Evolutionary conservation across 2,329 filamentous ascomycete species (phyloP), one percentile per base, ranked within the genome.

Genomic region (Botrytis tulipae): DNA sequence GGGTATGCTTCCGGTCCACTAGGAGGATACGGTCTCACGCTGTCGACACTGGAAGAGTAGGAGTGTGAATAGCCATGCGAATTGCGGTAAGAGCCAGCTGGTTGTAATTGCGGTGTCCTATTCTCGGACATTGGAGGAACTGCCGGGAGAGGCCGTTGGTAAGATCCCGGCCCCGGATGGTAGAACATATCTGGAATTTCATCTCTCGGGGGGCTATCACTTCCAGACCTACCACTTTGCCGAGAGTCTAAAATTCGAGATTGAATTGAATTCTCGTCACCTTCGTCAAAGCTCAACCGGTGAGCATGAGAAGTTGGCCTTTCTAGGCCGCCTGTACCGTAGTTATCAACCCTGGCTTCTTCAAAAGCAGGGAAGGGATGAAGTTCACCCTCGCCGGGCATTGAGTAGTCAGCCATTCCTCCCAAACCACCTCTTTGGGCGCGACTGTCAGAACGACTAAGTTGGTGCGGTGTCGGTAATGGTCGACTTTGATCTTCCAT

Each of bases 111-210:
- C 44, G 85, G 82, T 54, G 83, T 82, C 63, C 82, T 79, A 60
- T 81, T 83, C 76, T 85, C 85, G 12, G 84, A 84, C 63, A 83
- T 85, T 44, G 84, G 80, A 7, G 89, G 89, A 3, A 91, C 83
- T 12, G 88, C 88, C 77, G 84, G 93, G 80, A 85, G 91, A 82
- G 83, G 94, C 83, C 84, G 90, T 88, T 63, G 92, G 82, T 71
- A 90, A n/a, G 90, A 70, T 85, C 86, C 78, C 83, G 85, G 85
- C 57, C 93, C 93, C 29, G 95, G 95, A 79, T 98, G 94, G 81
- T 97, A 99, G 81, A 97, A 97, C 80, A 98, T 90, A 78, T 97
- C 96, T 29, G 92, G 93, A 75, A 94, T 93, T 73, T 94, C 93
- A 61, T 92, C 90, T 76, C 89, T 89, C 51, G 84, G 83, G 1